Evolutionary conservation across 2,329 filamentous ascomycete genomes (phyloP).

Genomic region (Rhexocercosporidium sp.): DNA sequence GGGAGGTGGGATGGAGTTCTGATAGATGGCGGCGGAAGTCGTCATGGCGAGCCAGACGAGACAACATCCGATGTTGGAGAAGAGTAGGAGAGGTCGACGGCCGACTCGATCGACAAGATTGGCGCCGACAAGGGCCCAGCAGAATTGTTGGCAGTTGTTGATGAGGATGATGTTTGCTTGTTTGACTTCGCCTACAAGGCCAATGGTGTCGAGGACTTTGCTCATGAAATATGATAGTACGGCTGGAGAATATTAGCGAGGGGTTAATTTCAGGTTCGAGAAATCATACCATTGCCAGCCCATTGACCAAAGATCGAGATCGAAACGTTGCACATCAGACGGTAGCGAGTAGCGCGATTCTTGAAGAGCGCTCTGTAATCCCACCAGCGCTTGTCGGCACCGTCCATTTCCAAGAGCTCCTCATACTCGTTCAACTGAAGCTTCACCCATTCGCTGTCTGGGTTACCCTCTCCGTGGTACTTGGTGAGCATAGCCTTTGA

Average conservation of each 20-base stretch:
- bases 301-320: conserved; percentile 59
- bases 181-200: conserved; percentile 52
- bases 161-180: conserved; percentile 60
- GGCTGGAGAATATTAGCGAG: conserved; percentile 30
- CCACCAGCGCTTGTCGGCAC: conserved; percentile 60
- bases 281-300: conserved; percentile 53
- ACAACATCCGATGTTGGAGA: conserved; percentile 54
- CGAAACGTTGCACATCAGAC: conserved; percentile 54
- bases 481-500: conserved; percentile 49
- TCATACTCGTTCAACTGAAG: conserved; percentile 55
- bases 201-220: conserved; percentile 57
- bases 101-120: conserved; percentile 60
- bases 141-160: conserved; percentile 59
- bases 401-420: conserved; percentile 54
- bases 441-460: conserved; percentile 55
- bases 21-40: conserved; percentile 43
- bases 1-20: conserved; percentile 31
- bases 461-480: conserved; percentile 58
- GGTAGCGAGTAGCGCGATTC: conserved; percentile 51
- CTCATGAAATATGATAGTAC: conserved; percentile 59
- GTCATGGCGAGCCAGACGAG: conserved; percentile 58
- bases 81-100: conserved; percentile 61
- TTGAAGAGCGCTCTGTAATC: conserved; percentile 59
- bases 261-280: conserved; percentile 46
- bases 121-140: conserved; percentile 60